Conservation (phyloP, 495 filamentous ascomycete species). For the Cercophora scortea region DNA sequence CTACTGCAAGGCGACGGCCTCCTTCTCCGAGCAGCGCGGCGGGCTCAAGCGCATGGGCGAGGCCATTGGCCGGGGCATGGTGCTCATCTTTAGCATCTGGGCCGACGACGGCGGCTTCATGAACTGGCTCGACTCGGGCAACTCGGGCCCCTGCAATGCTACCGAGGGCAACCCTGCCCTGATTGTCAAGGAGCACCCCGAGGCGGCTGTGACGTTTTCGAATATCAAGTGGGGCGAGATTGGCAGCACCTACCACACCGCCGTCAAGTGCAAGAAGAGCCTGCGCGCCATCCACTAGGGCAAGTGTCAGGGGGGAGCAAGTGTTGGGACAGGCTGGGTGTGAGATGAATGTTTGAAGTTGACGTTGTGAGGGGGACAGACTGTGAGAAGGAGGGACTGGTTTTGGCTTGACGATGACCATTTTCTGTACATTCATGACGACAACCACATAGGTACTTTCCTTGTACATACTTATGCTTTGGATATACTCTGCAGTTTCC, state of each 20-base stretch:
- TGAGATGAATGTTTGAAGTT: too few species aligned
- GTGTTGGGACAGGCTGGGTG: too few species aligned
- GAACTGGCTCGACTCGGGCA: slow-evolving; percentile 53
- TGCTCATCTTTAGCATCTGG: slow-evolving; percentile 55
- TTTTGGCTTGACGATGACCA: too few species aligned
- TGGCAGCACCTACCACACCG: slow-evolving; percentile 38
- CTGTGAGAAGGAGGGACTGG: too few species aligned
- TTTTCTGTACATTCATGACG: too few species aligned
- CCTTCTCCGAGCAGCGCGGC: slow-evolving; percentile 30
- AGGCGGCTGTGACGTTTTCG: slow-evolving; percentile 48
- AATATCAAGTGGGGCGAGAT: slow-evolving; percentile 60
- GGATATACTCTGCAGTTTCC: too few species aligned
- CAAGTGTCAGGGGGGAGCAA: too few species aligned
- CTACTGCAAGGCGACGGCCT: slow-evolving; percentile 10
- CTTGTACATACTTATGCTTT: too few species aligned
- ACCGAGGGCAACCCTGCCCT: slow-evolving; percentile 40
- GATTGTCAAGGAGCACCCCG: slow-evolving; percentile 37
- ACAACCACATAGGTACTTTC: too few species aligned
- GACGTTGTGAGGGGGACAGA: too few species aligned
- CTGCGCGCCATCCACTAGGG: too few species aligned
- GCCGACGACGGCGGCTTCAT: slow-evolving; percentile 48
- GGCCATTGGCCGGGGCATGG: slow-evolving; percentile 53
- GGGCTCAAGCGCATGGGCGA: slow-evolving; percentile 50
- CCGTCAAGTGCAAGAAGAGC: neutral
- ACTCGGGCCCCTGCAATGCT: slow-evolving; percentile 51